Percentiles rank a stretch among this genome's conserved stretches.
phyloP scores from a whole-genome alignment of 176 grass and related monocot species.

The Alopecurus myosuroides region DNA sequence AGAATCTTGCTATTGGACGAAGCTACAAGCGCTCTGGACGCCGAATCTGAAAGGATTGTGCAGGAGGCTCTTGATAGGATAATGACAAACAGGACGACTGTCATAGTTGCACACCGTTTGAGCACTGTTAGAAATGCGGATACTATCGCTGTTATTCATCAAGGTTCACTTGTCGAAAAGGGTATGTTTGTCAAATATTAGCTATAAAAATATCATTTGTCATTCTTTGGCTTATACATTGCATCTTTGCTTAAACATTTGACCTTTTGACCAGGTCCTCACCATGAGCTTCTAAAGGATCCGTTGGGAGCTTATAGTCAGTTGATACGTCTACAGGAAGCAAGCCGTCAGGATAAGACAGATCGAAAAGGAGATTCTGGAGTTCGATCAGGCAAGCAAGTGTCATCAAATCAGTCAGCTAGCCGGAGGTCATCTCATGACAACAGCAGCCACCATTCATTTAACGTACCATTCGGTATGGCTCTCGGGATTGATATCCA shows the following conservation, averaged over 20 bases:
- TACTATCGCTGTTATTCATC: slow-evolving; percentile 61
- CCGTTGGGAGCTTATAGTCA: slow-evolving; percentile 70
- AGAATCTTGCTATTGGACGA: slow-evolving; percentile 75
- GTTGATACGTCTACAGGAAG: slow-evolving; percentile 58
- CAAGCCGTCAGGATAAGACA: slow-evolving; percentile 37
- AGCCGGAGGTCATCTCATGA: slow-evolving; percentile 39
- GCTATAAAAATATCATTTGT: neutral
- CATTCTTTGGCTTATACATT: neutral
- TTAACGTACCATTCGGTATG: slow-evolving; percentile 27
- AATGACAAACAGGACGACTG: slow-evolving; percentile 60
- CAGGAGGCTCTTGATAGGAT: slow-evolving; percentile 80
- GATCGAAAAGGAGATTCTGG: slow-evolving; percentile 31
- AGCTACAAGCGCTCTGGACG: slow-evolving; percentile 82
- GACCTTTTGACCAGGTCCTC: slow-evolving; percentile 49
- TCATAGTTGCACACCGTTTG: slow-evolving; percentile 77
- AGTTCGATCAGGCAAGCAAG: slow-evolving; percentile 35
- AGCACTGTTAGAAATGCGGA: slow-evolving; percentile 74
- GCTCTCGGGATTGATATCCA: slow-evolving; percentile 42
- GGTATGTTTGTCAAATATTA: slow-evolving; percentile 33
- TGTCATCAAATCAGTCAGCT: slow-evolving; percentile 19
- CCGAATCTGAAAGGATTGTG: slow-evolving; percentile 72
- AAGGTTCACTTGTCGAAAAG: slow-evolving; percentile 75
- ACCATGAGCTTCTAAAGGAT: slow-evolving; percentile 52
- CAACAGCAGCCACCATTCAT: slow-evolving; percentile 44
- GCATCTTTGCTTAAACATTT: slow-evolving; percentile 11